Evolutionary conservation across 1,284 basidiomycete genomes (phyloP), one percentile per base, ranked within the genome.

Genomic region (Ceratorhiza oryzae-sativae): DNA sequence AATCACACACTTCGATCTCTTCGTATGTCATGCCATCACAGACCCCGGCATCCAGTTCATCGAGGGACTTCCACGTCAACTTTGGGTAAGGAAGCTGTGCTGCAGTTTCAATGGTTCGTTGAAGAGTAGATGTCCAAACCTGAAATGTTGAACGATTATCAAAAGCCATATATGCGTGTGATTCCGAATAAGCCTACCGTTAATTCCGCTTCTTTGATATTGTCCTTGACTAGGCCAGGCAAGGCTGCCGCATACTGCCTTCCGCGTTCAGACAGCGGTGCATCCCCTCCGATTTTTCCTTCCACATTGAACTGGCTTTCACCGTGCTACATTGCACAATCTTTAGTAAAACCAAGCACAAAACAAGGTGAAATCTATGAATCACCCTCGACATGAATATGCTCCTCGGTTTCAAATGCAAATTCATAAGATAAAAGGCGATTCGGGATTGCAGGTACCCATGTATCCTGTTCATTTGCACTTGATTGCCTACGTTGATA

Each of bases 21-120:
- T 95, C 92, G 79, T 99, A 99, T 0, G 97, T 99, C 97, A 99
- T 99, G 13, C 92, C 95, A 81, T 99, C 97, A 78, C 97, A 99
- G 15, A 99, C 97, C 48, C 97, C 97, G 2, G 97, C 97, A 80
- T 99, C 97, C 12, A 99, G 85, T 81, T 99, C 97, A 78, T 99
- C 97, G 41, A 99, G 84, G 3, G 94, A 95, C 81, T 99, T 99
- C 97, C 97, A 99, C 0, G 96, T 98, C 75, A 99, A 84, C 79
- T 99, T 97, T 51, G 90, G 86, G 79, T 96, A 98, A 0, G 92
- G 89, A 13, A 99, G 84, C 75, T 87, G 79, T 49, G 89, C 86
- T 0, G 89, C 95, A 0, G 97, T 99, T 80, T 98, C 95, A 23
- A 94, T 93, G 1, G 97, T 99, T 25, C 97, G 86, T 75, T 90